Percentiles rank a stretch among this genome's conserved stretches.
phyloP scores from a whole-genome alignment of 208 protist species.

The Sergeia podlipaevii region DNA sequence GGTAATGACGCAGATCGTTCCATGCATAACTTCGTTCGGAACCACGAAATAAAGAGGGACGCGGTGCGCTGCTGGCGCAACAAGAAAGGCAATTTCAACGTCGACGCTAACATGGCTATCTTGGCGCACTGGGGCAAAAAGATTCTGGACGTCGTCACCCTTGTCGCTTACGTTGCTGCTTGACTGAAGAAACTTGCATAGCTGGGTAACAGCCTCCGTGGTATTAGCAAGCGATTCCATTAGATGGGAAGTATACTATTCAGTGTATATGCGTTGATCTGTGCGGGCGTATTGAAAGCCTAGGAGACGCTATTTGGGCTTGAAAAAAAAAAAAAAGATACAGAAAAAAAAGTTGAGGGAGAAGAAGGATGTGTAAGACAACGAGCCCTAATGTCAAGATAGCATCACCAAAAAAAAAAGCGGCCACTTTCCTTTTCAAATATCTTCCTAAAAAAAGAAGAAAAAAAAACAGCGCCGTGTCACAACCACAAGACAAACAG shows the following conservation, averaged over 20 bases:
- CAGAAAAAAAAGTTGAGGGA: no score
- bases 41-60: constrained; percentile 79
- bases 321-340: no score
- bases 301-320: neutral
- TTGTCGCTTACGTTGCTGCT: constrained; percentile 5
- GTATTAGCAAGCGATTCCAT: constrained; percentile 37
- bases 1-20: constrained; percentile 82
- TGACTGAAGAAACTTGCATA: constrained; percentile 45
- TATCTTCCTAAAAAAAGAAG: no score
- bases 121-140: constrained; percentile 40
- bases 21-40: constrained; percentile 59
- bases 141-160: constrained; percentile 20
- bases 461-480: no score
- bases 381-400: no score
- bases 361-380: no score
- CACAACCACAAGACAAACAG: no score
- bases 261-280: neutral
- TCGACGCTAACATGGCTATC: constrained; percentile 38
- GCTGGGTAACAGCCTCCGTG: constrained; percentile 56
- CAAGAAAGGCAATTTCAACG: constrained; percentile 71
- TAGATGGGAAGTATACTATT: no score
- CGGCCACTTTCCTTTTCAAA: no score
- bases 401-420: no score
- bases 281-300: neutral
- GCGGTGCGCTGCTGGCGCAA: constrained; percentile 64